phyloP scores from a whole-genome alignment of 768 basidiomycete species.

The Saitozyma sp. region DNA sequence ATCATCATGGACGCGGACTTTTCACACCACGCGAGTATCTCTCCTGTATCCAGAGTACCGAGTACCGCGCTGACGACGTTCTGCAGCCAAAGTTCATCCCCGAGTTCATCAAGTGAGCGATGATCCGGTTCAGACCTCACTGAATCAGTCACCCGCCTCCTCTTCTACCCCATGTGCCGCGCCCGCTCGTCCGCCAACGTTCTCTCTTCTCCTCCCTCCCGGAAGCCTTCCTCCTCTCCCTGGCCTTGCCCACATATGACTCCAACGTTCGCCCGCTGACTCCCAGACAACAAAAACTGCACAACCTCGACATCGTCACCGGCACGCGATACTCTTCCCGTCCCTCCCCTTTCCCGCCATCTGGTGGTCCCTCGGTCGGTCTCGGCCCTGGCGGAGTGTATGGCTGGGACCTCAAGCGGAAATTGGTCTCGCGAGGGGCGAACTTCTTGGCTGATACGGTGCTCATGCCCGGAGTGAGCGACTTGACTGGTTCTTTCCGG shows the following conservation, averaged over 20 bases:
- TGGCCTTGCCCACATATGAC: not conserved
- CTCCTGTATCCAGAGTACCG: not conserved
- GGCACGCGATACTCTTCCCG: constrained; percentile 75
- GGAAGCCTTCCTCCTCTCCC: not conserved
- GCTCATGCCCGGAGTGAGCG: constrained; percentile 79
- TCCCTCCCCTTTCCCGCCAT: constrained; percentile 53
- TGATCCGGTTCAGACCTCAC: too few relatives aligned
- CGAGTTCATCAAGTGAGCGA: constrained; percentile 61
- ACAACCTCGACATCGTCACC: constrained; percentile 88
- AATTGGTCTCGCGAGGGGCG: constrained; percentile 81
- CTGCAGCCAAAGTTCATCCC: constrained; percentile 88
- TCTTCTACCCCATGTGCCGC: too few relatives aligned
- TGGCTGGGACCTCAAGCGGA: constrained; percentile 89
- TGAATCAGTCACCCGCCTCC: too few relatives aligned
- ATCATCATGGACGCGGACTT: constrained; percentile 98
- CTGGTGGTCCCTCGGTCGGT: constrained; percentile 50
- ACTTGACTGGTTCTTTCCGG: constrained; percentile 89
- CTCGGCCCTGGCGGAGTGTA: constrained; percentile 75
- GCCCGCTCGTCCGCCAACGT: too few relatives aligned
- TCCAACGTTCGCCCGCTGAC: not conserved
- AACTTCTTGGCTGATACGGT: constrained; percentile 87
- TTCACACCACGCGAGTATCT: constrained; percentile 76
- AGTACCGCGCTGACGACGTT: constrained; percentile 3
- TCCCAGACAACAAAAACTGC: constrained; percentile 72
- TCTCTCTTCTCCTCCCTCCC: not conserved